Percentiles rank a stretch among this genome's conserved stretches.
These are phyloP conservation scores for Populus alba DNA, from an alignment of 345 rosid genomes.

Conservation along the genomic window DNA sequence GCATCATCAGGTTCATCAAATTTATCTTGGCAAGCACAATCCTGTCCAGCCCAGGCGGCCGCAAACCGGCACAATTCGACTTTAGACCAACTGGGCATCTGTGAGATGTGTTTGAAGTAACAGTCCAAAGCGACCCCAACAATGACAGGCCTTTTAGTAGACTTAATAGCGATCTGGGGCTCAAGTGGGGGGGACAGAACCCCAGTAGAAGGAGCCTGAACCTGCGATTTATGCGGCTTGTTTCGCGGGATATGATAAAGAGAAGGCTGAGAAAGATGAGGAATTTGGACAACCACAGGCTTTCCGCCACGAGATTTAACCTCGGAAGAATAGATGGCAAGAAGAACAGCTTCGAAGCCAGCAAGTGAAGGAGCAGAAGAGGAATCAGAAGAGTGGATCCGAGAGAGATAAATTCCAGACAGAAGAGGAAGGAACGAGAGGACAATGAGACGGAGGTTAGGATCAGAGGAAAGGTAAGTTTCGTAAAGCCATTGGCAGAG, in stretches of 20 bases:
- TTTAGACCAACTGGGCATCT: constrained; percentile 89
- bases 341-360: constrained; percentile 95
- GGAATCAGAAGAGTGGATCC: constrained; percentile 68
- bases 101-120: constrained; percentile 76
- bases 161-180: constrained; percentile 75
- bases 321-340: constrained; percentile 79
- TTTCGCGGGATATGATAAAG: constrained; percentile 74
- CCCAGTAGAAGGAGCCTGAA: constrained; percentile 35
- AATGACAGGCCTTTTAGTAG: constrained; percentile 69
- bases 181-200: constrained; percentile 65
- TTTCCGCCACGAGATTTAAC: constrained; percentile 80
- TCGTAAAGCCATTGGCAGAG: constrained; percentile 98
- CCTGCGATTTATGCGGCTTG: constrained; percentile 15
- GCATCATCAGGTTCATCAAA: constrained; percentile 39
- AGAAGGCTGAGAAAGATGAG: constrained; percentile 87
- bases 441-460: constrained; percentile 78
- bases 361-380: constrained; percentile 55
- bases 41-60: constrained; percentile 84
- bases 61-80: constrained; percentile 66
- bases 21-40: constrained; percentile 55
- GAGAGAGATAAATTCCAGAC: constrained; percentile 63
- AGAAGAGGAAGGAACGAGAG: constrained; percentile 82
- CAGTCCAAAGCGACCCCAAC: constrained; percentile 68
- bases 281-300: constrained; percentile 58
- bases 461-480: constrained; percentile 75